Conservation (phyloP, 1,139 yeast genomes). For the Candida buenavistaensis region DNA sequence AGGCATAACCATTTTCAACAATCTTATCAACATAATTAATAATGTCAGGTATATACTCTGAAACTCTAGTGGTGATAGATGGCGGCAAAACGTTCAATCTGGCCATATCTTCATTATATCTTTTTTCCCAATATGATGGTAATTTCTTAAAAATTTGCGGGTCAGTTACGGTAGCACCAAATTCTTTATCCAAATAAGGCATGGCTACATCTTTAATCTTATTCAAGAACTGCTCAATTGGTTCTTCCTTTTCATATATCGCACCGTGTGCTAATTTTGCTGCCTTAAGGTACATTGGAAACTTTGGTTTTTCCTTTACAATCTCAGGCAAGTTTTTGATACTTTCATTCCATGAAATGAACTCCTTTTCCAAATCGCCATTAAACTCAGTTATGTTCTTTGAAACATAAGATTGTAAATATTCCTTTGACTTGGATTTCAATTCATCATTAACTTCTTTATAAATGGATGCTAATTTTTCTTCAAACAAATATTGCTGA, state of each 20-base stretch:
- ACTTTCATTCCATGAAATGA: conserved; percentile 52
- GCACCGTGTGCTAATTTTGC: conserved; percentile 53
- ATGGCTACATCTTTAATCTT: conserved; percentile 71
- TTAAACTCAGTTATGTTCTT: conserved; percentile 54
- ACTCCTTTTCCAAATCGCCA: conserved; percentile 31
- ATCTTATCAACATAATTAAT: conserved; percentile 74
- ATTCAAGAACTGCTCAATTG: conserved; percentile 41
- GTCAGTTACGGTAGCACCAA: conserved; percentile 78
- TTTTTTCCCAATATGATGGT: conserved; percentile 87
- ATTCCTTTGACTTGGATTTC: conserved; percentile 36
- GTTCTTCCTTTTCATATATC: conserved; percentile 27
- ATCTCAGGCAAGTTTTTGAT: conserved; percentile 46
- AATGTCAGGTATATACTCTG: conserved; percentile 94
- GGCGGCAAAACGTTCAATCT: conserved; percentile 83
- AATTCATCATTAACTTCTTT: conserved; percentile 37
- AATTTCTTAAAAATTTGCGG: conserved; percentile 79
- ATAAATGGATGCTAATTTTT: conserved; percentile 42
- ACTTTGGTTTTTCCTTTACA: conserved; percentile 67
- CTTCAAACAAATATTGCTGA: conserved; percentile 76
- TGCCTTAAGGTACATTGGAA: conserved; percentile 81
- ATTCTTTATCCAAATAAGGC: conserved; percentile 67
- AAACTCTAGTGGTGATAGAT: conserved; percentile 88
- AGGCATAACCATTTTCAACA: conserved; percentile 79
- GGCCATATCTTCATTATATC: conserved; percentile 83
- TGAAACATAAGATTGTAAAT: conserved; percentile 50